Evolutionary conservation across 2,329 filamentous ascomycete genomes (phyloP), one percentile per base, ranked within the genome.

Genomic region (Penicillium decumbens): DNA sequence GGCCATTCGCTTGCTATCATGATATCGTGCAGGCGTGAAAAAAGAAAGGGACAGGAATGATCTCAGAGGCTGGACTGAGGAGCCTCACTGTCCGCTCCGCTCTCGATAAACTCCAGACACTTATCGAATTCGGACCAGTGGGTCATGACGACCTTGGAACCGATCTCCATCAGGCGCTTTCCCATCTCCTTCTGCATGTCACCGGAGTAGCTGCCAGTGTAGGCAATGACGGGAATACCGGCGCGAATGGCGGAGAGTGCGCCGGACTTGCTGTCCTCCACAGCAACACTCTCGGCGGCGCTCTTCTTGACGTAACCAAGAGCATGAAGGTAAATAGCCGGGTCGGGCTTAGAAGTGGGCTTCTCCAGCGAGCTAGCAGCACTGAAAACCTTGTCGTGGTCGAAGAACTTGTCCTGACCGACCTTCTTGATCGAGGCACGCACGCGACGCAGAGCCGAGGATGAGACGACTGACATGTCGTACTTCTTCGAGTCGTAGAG

Each of bases 311-410:
- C 78, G 66, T 81, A 75, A 72, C 89, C 74, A 66, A 90, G 81
- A 20, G 90, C 87, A 69, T 85, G 80, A 56, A 89, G 73, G 76
- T 95, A 95, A 72, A 95, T 86, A 59, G 88, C 88, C 15, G 91
- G 90, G 72, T 95, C 88, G 13, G 90, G 90, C 80, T 95, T 95
- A 71, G 83, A 88, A 47, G 88, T 91, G n/a, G 90, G 90, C 65
- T 77, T 82, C 49, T 81, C 76, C 60, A 95, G 80, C 50, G 84
- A 89, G 28, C 84, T 88, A 49, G 89, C 89, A 47, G 90, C 90
- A 39, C 84, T 89, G 80, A 87, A 95, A 68, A 95, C 79, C 59
- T 83, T 79, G 60, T 88, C 80, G 25, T 78, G 73, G n/a, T 76
- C 75, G 75, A 95, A 95, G 79, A 83, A 95, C 72, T 85, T 83